These are phyloP conservation scores for Suhomyces bokatorum DNA, from an alignment of 1,139 yeast genomes.

Conservation along the genomic window DNA sequence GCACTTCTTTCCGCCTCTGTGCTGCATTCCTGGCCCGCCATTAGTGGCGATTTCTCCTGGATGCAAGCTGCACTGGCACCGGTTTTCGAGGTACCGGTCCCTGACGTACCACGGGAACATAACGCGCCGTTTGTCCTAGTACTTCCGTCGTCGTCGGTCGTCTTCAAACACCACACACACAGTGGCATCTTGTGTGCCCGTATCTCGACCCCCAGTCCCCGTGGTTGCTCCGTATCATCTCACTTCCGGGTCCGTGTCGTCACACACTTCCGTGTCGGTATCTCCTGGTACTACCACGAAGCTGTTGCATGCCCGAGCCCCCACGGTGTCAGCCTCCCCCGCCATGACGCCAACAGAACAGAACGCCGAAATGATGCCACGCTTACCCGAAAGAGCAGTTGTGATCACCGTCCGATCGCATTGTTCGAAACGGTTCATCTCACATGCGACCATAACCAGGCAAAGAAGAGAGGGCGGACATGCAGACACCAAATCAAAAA, in stretches of 20 bases:
- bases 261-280: background rate
- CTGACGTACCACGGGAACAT: background rate
- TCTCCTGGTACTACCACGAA: no score
- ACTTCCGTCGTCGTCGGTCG: background rate
- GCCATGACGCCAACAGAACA: background rate
- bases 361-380: background rate
- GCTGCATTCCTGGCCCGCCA: no score
- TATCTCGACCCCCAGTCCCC: no score
- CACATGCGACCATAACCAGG: constrained; percentile 1
- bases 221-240: no score
- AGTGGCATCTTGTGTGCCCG: no score
- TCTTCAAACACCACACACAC: no score
- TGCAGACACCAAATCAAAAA: no score
- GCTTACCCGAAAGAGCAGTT: background rate
- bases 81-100: background rate
- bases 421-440: constrained; percentile 1
- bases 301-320: no score
- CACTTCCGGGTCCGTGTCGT: no score
- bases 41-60: no score
- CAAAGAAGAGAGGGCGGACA: background rate
- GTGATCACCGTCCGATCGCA: constrained; percentile 2
- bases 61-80: background rate
- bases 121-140: background rate
- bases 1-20: no score
- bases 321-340: background rate